These are phyloP conservation scores for Geotrichum restrictum DNA, from an alignment of 1,139 yeast species.

Conservation along the genomic window DNA sequence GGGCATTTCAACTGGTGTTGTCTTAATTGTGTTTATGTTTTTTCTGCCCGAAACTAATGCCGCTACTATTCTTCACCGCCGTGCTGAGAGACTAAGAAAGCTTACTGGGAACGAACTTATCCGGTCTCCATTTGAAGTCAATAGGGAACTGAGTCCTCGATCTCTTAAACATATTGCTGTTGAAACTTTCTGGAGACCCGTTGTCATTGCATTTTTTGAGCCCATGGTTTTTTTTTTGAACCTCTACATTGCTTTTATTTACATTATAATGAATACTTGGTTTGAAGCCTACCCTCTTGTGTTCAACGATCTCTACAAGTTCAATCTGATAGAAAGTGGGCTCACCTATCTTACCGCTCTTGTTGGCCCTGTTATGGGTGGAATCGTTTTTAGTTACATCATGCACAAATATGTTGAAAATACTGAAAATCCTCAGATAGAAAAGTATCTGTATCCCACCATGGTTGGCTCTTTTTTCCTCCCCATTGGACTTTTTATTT, in stretches of 20 bases:
- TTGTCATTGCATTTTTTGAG: constrained; percentile 39
- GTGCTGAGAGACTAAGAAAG: constrained; percentile 48
- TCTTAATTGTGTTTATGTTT: constrained; percentile 38
- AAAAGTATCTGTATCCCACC: constrained; percentile 32
- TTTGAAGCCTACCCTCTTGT: constrained; percentile 63
- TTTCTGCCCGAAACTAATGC: constrained; percentile 53
- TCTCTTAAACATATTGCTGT: constrained; percentile 29
- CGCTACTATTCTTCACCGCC: constrained; percentile 45
- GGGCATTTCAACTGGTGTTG: constrained; percentile 42
- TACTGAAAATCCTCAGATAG: constrained; percentile 12
- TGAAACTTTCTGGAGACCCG: constrained; percentile 50
- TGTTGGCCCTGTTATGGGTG: constrained; percentile 43
- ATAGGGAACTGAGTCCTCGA: constrained; percentile 25
- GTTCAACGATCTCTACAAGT: constrained; percentile 44
- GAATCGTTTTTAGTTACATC: constrained; percentile 18
- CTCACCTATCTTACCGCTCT: constrained; percentile 45
- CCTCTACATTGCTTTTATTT: constrained; percentile 51
- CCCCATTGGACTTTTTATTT: constrained; percentile 70
- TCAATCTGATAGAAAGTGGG: constrained; percentile 51
- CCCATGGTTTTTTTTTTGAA: constrained; percentile 40
- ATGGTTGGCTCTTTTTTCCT: constrained; percentile 54
- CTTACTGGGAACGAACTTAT: constrained; percentile 43
- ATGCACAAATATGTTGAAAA: constrained; percentile 4
- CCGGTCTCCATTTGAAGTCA: constrained; percentile 45
- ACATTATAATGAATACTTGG: constrained; percentile 54